Base-by-base conservation (phyloP, 1,284 basidiomycete species). In the Coriolopsis trogii region DNA sequence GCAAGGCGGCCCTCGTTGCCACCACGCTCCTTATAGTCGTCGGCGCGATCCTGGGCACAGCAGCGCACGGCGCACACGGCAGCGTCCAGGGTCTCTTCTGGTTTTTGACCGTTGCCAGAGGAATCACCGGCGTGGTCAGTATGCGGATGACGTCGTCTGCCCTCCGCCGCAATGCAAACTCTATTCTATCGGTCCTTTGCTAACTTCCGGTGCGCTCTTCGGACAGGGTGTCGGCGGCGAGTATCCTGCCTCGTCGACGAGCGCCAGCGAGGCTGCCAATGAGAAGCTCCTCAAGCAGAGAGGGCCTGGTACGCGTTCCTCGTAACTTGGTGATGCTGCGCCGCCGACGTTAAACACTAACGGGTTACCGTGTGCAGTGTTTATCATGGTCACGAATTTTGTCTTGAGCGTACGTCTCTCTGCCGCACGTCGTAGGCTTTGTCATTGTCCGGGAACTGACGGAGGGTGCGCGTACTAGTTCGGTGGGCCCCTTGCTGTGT, bases 371-470 rank as follows among this genome's bases (percentile, higher is more conserved):
- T n/a, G 48, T 36, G 36, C 64, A 57, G 80, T 87, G 16, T 89
- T 89, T 67, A 85, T 89, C 64, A 79, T 89, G 76, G 86, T 87
- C 54, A 91, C 88, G 21, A 90, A 90, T 64, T 80, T 87, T 41
- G 81, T 85, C 40, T 73, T 86, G 46, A 73, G 73, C 56, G 79
- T 79, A 61, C 59, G 65, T 67, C 30, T 24, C 23, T 13, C 18
- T 18, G 41, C 23, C n/a, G n/a, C n/a, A n/a, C n/a, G 20, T 18
- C 20, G 10, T 33, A 10, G 30, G 44, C 46, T 42, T 57, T 41
- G 50, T 45, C 47, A 47, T 40, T 10, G 31, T 52, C 43, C 52
- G 51, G n/a, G 34, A 21, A 31, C 40, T 55, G 21, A 52, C 66
- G 64, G 60, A 59, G 66, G 52, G 64, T 63, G n/a, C n/a, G n/a